Percentiles rank a stretch among this genome's conserved stretches.
These are phyloP conservation scores for Ampelomyces quisqualis DNA, from an alignment of 2,329 filamentous ascomycete species.

Conservation along the genomic window DNA sequence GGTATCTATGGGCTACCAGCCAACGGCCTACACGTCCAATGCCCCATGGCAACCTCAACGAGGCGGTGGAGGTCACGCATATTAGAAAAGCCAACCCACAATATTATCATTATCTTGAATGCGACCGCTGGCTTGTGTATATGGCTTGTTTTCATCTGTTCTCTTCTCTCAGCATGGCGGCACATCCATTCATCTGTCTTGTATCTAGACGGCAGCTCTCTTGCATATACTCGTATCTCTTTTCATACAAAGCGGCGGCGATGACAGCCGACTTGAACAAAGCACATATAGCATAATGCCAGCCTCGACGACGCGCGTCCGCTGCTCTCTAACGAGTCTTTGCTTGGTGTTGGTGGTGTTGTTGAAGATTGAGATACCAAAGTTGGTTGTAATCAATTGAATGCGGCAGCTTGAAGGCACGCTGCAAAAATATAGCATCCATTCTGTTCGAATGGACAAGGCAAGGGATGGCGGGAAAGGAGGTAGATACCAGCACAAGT, in stretches of 20 bases:
- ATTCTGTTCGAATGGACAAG: background rate
- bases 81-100: constrained; percentile 20
- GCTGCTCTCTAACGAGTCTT: background rate
- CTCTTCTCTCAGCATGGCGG: constrained; percentile 6
- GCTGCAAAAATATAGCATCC: no score
- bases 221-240: no score
- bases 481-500: no score
- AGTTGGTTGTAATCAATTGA: constrained; percentile 1
- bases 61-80: constrained; percentile 29
- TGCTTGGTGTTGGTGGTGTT: background rate
- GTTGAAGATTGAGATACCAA: background rate
- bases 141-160: constrained; percentile 12
- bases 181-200: background rate
- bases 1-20: constrained; percentile 24
- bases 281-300: background rate
- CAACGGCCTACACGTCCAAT: constrained; percentile 24
- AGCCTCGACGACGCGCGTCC: background rate
- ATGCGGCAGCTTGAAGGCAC: background rate
- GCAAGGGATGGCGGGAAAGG: background rate
- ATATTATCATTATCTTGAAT: constrained; percentile 3
- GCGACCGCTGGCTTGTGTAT: constrained; percentile 14
- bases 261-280: no score
- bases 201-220: constrained; percentile 1
- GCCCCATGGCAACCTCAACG: constrained; percentile 31
- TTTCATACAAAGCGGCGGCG: no score